Evolutionary conservation across 1,139 yeast genomes (phyloP).

Genomic region (Zygoascus hellenicus): DNA sequence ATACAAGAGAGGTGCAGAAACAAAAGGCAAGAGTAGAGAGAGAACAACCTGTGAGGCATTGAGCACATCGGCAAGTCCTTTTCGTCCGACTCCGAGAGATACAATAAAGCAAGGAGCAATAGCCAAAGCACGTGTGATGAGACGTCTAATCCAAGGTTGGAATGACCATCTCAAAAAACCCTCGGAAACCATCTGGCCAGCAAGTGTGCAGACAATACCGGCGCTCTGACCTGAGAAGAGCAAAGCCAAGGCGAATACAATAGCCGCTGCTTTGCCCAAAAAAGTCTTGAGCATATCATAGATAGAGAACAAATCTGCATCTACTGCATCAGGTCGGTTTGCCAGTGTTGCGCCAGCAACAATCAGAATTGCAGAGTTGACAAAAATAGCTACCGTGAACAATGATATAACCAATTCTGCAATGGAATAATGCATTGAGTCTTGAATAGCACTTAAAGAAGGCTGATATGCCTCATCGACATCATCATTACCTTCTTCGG

Average conservation of each 20-base stretch:
- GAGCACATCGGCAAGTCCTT: conserved; percentile 73
- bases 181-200: conserved; percentile 95
- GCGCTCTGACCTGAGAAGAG: conserved; percentile 97
- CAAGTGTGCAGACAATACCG: conserved; percentile 94
- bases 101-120: conserved; percentile 84
- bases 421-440: conserved; percentile 64
- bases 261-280: conserved; percentile 86
- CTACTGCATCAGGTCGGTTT: conserved; percentile 63
- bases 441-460: conserved; percentile 62
- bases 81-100: conserved; percentile 71
- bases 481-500: conserved; percentile 22
- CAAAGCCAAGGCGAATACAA: conserved; percentile 85
- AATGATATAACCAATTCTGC: conserved; percentile 71
- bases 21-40: conserved; percentile 78
- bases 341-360: conserved; percentile 80
- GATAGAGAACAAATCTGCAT: conserved; percentile 83
- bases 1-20: conserved; percentile 81
- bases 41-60: conserved; percentile 87
- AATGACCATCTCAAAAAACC: conserved; percentile 85
- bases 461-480: conserved; percentile 48
- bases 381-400: conserved; percentile 76
- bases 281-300: conserved; percentile 66
- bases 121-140: conserved; percentile 78
- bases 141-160: conserved; percentile 79
- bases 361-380: conserved; percentile 75